Conservation (phyloP, 2,329 filamentous ascomycete species). For the Pezicula rhizophila region DNA sequence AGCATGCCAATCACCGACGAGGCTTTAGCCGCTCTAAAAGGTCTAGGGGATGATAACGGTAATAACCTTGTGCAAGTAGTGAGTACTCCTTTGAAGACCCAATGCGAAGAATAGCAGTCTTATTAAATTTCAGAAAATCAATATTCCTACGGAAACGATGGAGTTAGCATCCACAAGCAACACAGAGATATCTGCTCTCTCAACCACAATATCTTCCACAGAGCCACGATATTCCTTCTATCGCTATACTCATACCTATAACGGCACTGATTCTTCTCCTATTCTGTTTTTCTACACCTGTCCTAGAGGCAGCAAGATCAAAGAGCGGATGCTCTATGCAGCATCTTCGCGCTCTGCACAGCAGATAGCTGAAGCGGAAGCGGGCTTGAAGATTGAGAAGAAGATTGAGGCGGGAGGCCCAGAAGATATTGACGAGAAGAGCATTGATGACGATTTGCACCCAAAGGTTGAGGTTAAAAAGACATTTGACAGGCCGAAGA, state of each 20-base stretch:
- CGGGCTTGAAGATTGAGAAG: slow-evolving; percentile 62
- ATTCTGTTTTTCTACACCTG: slow-evolving; percentile 81
- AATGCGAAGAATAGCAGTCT: not conserved
- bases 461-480: slow-evolving; percentile 60
- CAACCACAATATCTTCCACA: slow-evolving; percentile 52
- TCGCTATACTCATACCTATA: slow-evolving; percentile 54
- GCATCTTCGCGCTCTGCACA: slow-evolving; percentile 63
- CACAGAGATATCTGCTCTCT: slow-evolving; percentile 52
- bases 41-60: slow-evolving; percentile 44
- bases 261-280: slow-evolving; percentile 46
- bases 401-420: slow-evolving; percentile 64
- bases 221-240: slow-evolving; percentile 78
- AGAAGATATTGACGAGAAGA: slow-evolving; percentile 62
- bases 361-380: slow-evolving; percentile 57
- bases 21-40: slow-evolving; percentile 57
- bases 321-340: slow-evolving; percentile 81
- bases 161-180: slow-evolving; percentile 52
- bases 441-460: slow-evolving; percentile 61
- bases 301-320: slow-evolving; percentile 66
- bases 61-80: slow-evolving; percentile 60
- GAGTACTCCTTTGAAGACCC: slow-evolving; percentile 22
- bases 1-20: slow-evolving; percentile 49
- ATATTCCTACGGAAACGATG: slow-evolving; percentile 62
- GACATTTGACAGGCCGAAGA: slow-evolving; percentile 72
- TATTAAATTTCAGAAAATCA: slow-evolving; percentile 54